Conservation (phyloP, 2,329 filamentous ascomycete genomes). For the Trichophyton mentagrophytes region DNA sequence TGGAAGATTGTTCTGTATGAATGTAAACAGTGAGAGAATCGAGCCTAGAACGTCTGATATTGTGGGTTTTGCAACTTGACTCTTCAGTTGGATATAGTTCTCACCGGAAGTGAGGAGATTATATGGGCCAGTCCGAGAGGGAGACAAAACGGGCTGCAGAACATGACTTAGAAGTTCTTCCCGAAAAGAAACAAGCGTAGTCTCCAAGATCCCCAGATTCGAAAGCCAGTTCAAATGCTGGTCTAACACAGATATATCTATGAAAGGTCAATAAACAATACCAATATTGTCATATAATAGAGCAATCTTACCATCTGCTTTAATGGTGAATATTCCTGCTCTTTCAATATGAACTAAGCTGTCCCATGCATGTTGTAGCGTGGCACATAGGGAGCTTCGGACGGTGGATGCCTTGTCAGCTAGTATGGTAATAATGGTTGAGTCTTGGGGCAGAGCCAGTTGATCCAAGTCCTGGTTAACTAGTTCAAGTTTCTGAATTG, state of each 20-base stretch:
- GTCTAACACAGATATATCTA: neutral
- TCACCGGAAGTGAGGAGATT: constrained; percentile 18
- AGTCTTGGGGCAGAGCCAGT: constrained; percentile 22
- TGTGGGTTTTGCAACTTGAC: constrained; percentile 18
- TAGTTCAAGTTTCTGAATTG: constrained; percentile 38
- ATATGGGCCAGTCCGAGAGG: constrained; percentile 17
- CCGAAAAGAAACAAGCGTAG: constrained; percentile 23
- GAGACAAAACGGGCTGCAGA: constrained; percentile 23
- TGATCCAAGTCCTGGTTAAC: constrained; percentile 21
- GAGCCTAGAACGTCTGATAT: constrained; percentile 31
- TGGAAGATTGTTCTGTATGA: constrained; percentile 41
- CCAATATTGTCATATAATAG: neutral
- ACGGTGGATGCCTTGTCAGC: constrained; percentile 53
- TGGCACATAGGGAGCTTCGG: constrained; percentile 52
- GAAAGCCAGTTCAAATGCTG: constrained; percentile 15
- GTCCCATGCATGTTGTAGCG: constrained; percentile 59
- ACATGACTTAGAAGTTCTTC: constrained; percentile 22
- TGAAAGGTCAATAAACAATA: neutral
- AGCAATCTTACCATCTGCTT: constrained; percentile 27
- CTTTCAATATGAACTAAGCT: constrained; percentile 49
- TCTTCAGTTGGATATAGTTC: constrained; percentile 19
- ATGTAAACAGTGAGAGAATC: constrained; percentile 36
- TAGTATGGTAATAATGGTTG: constrained; percentile 43
- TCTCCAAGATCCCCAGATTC: constrained; percentile 22
- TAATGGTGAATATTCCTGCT: constrained; percentile 44